Evolutionary conservation across 345 rosid genomes (phyloP), one percentile per base, ranked within the genome.

Genomic region (Heritiera fomes): DNA sequence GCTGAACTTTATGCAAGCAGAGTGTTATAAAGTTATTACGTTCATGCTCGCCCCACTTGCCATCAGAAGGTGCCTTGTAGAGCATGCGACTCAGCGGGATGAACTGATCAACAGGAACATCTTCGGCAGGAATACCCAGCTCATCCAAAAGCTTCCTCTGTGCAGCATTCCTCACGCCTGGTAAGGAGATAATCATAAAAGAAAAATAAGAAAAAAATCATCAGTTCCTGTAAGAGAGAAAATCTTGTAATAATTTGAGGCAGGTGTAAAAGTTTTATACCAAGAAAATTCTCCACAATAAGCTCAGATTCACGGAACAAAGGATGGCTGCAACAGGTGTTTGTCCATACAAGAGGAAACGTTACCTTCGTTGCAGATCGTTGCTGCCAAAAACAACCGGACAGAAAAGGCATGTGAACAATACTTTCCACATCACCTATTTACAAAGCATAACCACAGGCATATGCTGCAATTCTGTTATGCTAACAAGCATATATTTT

Each of bases 41-140:
- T 91, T 95, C 97, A 78, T 95, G 99, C 86, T 95, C 98, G 59
- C 98, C 99, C 98, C 99, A 95, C 80, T 91, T 92, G 75, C 98
- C 98, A 79, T 93, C 99, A 61, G 98, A 95, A 86, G 99, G 95
- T 59, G 98, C 98, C 89, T 93, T 95, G 87, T 93, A 95, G 38
- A 91, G 91, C 1, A 93, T 91, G 62, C 99, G 92, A n/a, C 93
- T 90, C 67, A 93, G 79, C 0, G 94, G 81, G 64, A 74, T 87
- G 81, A 97, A 97, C 66, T 97, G 87, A 82, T 97, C 96, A 6
- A 93, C 95, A 2, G 98, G 98, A 66, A 94, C 90, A 82, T 94
- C 98, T 81, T 87, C 92, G 66, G 98, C 94, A 69, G 88, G 87
- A 82, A 97, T 97, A 80, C 98, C 99, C 30, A 97, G 91, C 91